Conservation (phyloP, 345 rosid species). For the Diplotaxis tenuifolia region DNA sequence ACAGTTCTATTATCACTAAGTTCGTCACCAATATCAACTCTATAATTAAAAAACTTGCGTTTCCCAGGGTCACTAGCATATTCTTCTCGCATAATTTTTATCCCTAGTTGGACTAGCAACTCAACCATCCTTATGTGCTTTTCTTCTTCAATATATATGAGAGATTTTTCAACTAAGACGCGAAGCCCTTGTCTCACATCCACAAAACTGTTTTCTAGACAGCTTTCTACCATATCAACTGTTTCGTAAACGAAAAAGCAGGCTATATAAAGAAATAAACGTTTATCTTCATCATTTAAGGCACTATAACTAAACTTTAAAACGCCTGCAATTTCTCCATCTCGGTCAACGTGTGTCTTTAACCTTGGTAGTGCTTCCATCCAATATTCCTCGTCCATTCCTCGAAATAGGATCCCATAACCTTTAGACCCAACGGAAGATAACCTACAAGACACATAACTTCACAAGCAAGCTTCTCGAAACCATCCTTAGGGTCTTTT, state of each 20-base stretch:
- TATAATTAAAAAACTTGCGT: background rate
- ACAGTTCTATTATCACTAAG: background rate
- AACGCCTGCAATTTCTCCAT: too few relatives aligned
- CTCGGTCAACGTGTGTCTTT: too few relatives aligned
- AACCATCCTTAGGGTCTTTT: too few relatives aligned
- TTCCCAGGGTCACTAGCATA: background rate
- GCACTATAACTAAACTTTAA: background rate
- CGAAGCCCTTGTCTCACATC: background rate
- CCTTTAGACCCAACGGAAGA: too few relatives aligned
- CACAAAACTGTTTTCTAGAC: too few relatives aligned
- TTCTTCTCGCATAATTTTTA: background rate
- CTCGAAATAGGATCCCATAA: background rate
- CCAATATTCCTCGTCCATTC: background rate
- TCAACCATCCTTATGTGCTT: too few relatives aligned
- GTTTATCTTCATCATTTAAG: background rate
- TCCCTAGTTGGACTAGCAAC: background rate
- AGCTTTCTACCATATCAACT: too few relatives aligned
- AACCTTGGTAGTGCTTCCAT: too few relatives aligned
- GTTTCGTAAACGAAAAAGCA: too few relatives aligned
- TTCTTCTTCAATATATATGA: background rate
- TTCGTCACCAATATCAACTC: background rate
- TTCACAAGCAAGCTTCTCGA: background rate
- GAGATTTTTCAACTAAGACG: background rate
- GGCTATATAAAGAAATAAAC: too few relatives aligned
- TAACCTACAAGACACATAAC: background rate